A percentile compares a stretch with the other conserved stretches of the same genome.
Evolutionary conservation across 345 rosid genomes (phyloP).

Genomic region (Brassica napus): Da-Ae NC_063442.1:3652501-3653000

Average conservation of each 20-base stretch:
- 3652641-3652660: not conserved
- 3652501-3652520: not conserved
- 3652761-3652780: constrained; percentile 17
- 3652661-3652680: constrained; percentile 38
- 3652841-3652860: constrained; percentile 4
- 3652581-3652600: constrained; percentile 24
- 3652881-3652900: not conserved
- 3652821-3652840: not conserved
- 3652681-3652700: constrained; percentile 80
- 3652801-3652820: not conserved
- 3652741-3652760: not conserved
- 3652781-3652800: not conserved
- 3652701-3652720: constrained; percentile 68
- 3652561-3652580: constrained; percentile 7
- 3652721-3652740: constrained; percentile 42
- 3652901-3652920: not conserved
- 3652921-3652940: not conserved
- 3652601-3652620: constrained; percentile 25
- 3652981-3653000: constrained; percentile 85
- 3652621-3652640: not conserved
- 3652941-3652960: constrained; percentile 43
- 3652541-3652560: constrained; percentile 8
- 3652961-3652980: constrained; percentile 71
- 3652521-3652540: not conserved
- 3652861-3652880: not conserved